Evolutionary conservation across 1,139 yeast genomes (phyloP).

Genomic region (Nakaseomyces sp.): DNA sequence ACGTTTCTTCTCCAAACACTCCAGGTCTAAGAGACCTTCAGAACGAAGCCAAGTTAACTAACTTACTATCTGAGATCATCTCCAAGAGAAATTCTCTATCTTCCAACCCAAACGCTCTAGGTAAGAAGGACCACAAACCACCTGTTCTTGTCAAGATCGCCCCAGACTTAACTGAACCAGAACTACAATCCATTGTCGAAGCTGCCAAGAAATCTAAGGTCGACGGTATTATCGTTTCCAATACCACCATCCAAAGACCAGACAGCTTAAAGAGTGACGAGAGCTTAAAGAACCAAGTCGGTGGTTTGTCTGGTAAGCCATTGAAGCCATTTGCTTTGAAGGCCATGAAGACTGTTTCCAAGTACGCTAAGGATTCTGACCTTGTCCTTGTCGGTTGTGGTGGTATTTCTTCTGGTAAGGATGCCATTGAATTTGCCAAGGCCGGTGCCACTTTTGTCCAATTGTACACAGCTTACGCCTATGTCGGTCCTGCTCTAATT

Average conservation of each 20-base stretch:
- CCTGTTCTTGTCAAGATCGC: constrained; percentile 88
- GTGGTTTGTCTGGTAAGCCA: constrained; percentile 93
- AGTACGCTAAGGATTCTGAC: constrained; percentile 59
- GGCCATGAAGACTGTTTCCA: constrained; percentile 62
- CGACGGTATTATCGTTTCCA: constrained; percentile 88
- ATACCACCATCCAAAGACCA: constrained; percentile 84
- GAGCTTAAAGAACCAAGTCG: constrained; percentile 47
- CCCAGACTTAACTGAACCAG: constrained; percentile 80
- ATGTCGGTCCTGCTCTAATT: constrained; percentile 85
- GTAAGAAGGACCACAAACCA: constrained; percentile 34
- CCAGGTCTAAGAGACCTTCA: constrained; percentile 90
- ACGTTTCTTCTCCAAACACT: constrained; percentile 95
- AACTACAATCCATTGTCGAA: constrained; percentile 72
- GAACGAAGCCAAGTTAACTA: constrained; percentile 61
- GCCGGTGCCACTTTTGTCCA: constrained; percentile 91
- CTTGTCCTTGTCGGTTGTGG: constrained; percentile 88
- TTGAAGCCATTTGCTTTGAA: constrained; percentile 68
- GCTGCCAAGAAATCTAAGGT: constrained; percentile 70
- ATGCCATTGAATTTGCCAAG: constrained; percentile 81
- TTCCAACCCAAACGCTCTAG: constrained; percentile 32
- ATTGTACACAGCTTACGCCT: constrained; percentile 83
- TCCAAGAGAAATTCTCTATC: constrained; percentile 46
- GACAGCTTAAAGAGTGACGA: constrained; percentile 39
- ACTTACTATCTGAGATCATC: constrained; percentile 57
- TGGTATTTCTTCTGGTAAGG: constrained; percentile 76